Conservation (phyloP, 352 stramenopile species). For the Globisporangium camurandrum region DNA sequence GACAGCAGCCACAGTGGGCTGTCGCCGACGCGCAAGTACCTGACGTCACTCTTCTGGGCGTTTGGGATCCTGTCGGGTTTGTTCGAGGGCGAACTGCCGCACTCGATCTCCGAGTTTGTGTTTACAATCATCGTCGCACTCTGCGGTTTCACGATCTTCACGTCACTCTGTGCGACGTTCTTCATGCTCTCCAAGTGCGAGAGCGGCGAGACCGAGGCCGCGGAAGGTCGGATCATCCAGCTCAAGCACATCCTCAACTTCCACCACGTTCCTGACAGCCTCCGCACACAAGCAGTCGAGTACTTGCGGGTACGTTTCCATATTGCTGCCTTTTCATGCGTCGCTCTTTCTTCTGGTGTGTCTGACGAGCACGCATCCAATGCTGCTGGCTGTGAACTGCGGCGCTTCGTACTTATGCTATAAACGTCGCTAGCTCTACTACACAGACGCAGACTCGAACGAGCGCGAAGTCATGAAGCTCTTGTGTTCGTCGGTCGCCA, state of each 20-base stretch:
- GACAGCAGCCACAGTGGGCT: too few relatives aligned
- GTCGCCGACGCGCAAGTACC: constrained; percentile 24
- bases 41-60: constrained; percentile 54
- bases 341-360: neutral
- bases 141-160: constrained; percentile 67
- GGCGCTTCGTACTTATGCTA: too few relatives aligned
- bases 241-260: constrained; percentile 66
- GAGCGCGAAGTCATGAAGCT: constrained; percentile 62
- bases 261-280: constrained; percentile 42
- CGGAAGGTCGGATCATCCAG: constrained; percentile 64
- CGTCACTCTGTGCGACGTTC: constrained; percentile 56
- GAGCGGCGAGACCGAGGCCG: constrained; percentile 45
- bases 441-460: constrained; percentile 63
- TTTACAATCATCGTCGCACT: constrained; percentile 63
- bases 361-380: neutral
- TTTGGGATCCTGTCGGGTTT: constrained; percentile 59
- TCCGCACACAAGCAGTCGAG: constrained; percentile 56
- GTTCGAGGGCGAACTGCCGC: constrained; percentile 63
- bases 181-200: constrained; percentile 80
- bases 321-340: constrained; percentile 2
- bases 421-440: too few relatives aligned
- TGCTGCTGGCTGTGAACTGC: neutral
- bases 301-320: constrained; percentile 36
- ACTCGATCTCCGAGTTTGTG: constrained; percentile 35
- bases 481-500: constrained; percentile 63